Evolutionary conservation across 352 stramenopile genomes (phyloP), one percentile per base, ranked within the genome.

Genomic region (Phytophthora lateralis): DNA sequence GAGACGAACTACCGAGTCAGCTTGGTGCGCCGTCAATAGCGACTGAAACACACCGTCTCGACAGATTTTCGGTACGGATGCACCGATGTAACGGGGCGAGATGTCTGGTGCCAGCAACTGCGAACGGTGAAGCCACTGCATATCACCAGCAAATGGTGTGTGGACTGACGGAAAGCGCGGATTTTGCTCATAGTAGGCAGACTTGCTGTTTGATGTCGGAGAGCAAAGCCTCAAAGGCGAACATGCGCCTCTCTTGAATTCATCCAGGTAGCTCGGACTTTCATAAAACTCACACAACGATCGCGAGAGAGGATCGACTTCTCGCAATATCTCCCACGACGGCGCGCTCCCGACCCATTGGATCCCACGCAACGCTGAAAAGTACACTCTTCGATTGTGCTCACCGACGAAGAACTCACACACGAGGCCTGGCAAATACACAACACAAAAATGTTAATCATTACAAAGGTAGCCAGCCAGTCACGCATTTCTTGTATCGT

Each of bases 81-180:
- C 51, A 27, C 71, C 68, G 11, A 88, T 42, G 55, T 88, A 88
- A 14, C 80, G 72, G 2, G 80, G 78, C 6, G 78, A 82, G 9
- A 77, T 62, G 43, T 82, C 62, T 14, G 78, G 80, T 1, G 76
- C 72, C 5, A 90, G 51, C 34, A 90, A 27, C 8, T 69, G 60
- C 0, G 76, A 77, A 41, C 76, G 73, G 45, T 76, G 72, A 37
- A 80, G 74, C 80, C 80, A 90, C 63, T 88, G 78, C 52, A 70
- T 69, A 2, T 78, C 75, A 29, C 43, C 55, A 24, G 76, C 55
- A 32, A 71, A 64, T 11, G 75, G 75, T 7, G 75, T 73, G 12
- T 78, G 67, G n/a, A 88, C 68, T 0, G 80, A 90, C 17, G 80
- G 80, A 35, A 90, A 90, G 3, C 76, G 76, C 18, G 80, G 78